Base-by-base conservation (phyloP, 2,329 filamentous ascomycete genomes). In the Aspergillus transmontanensis region DNA sequence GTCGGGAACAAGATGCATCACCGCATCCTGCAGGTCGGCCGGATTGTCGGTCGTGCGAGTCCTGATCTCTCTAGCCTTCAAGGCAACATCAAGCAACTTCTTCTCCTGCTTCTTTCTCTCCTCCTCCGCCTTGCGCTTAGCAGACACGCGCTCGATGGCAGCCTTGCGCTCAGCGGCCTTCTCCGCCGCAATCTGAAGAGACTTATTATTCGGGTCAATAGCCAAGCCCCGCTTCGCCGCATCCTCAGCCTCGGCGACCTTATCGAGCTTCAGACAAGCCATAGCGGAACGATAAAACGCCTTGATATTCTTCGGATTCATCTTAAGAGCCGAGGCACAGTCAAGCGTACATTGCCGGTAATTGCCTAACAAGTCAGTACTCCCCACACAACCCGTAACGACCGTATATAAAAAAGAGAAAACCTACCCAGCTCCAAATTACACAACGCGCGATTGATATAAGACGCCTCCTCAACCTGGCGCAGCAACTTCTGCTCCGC, bases 401-500 rank as follows among this genome's bases (percentile, higher is more conserved):
- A n/a, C 16, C 14, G 39, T 41, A 54, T 34, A 59, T 14, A 6
- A 43, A 23, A 28, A 43, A n/a, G 3, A 21, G 21, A 34, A 36
- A 39, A 77, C 81, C 67, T 84, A 89, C 88, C 87, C 68, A 97
- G 84, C 77, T 93, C 90, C 65, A 99, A 84, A 76, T 98, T 91
- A 79, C 93, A 96, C 32, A 96, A 88, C 0, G 94, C 94, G 64
- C 95, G 89, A 79, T 99, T 99, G 66, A 90, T 87, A 76, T 94
- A 89, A 64, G 93, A 89, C 1, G 88, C 85, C 79, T 96, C 93
- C 61, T 94, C 86, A 57, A 91, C 82, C 61, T 83, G 80, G 53
- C 81, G 83, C 78, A 94, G 87, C 69, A 86, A 81, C 62, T 81
- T 83, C 69, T 89, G 85, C 46, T 88, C 89, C 58, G 87, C 85